A percentile compares a stretch with the other conserved stretches of the same genome.
These are phyloP conservation scores for Aspergillus pseudonomiae DNA, from an alignment of 2,329 filamentous ascomycete genomes.

Conservation along the genomic window DNA sequence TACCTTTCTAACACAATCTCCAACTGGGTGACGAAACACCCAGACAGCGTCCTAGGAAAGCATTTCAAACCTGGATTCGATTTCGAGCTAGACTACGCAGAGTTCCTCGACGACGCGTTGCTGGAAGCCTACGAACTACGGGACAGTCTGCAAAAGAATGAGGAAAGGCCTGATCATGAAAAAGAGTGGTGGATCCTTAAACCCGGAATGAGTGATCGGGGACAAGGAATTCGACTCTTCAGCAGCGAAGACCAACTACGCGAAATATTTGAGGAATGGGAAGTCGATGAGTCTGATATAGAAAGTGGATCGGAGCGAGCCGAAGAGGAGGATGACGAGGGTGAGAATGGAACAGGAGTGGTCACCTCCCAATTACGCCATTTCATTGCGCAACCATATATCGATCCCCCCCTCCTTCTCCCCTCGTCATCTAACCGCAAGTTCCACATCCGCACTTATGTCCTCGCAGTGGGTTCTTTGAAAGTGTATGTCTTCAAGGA, in stretches of 20 bases:
- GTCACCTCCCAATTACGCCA: slow-evolving; percentile 90
- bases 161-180: slow-evolving; percentile 61
- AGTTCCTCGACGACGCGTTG: slow-evolving; percentile 92
- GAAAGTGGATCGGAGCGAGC: slow-evolving; percentile 38
- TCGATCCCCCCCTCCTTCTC: slow-evolving; percentile 81
- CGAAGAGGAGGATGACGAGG: slow-evolving; percentile 36
- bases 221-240: slow-evolving; percentile 90
- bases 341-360: slow-evolving; percentile 55
- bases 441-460: slow-evolving; percentile 94
- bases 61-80: slow-evolving; percentile 79
- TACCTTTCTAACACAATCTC: slow-evolving; percentile 83
- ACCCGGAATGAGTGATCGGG: slow-evolving; percentile 94
- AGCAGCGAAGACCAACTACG: slow-evolving; percentile 82
- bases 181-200: slow-evolving; percentile 98
- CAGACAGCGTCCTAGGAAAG: slow-evolving; percentile 65
- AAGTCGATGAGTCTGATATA: slow-evolving; percentile 64
- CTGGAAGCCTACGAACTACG: slow-evolving; percentile 86
- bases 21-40: slow-evolving; percentile 84
- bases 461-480: slow-evolving; percentile 77
- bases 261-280: slow-evolving; percentile 89
- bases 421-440: slow-evolving; percentile 69
- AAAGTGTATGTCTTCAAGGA: slow-evolving; percentile 82
- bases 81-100: slow-evolving; percentile 94
- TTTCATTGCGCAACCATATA: slow-evolving; percentile 94
- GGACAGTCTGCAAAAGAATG: slow-evolving; percentile 75